A percentile compares a stretch with the other conserved stretches of the same genome.
Evolutionary conservation across 163 green algal species (phyloP).

Genomic region (Trebouxia gelatinosa): DNA sequence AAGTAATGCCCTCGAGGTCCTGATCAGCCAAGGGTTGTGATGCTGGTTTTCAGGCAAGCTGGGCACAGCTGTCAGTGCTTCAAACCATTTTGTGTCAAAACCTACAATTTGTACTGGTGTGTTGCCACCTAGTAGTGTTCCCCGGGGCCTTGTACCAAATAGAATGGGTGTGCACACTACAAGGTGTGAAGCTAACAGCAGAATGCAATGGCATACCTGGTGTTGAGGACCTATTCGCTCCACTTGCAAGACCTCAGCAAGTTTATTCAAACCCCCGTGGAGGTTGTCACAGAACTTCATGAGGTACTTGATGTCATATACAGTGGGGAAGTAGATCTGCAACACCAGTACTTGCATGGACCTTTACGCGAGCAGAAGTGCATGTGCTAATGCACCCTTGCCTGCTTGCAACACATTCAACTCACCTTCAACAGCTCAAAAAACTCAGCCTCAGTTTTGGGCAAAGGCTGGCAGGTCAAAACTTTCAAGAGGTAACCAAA

Average conservation of each 20-base stretch:
- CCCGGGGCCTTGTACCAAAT: background rate
- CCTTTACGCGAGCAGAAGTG: background rate
- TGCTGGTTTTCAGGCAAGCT: too few relatives aligned
- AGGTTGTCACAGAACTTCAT: constrained; percentile 98
- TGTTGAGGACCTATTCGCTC: constrained; percentile 95
- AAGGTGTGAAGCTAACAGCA: background rate
- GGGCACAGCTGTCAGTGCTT: too few relatives aligned
- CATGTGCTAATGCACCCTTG: background rate
- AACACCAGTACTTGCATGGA: constrained; percentile 29
- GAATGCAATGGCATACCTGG: constrained; percentile 66
- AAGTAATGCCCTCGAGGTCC: too few relatives aligned
- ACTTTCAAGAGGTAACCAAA: constrained; percentile 99
- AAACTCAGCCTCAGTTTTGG: constrained; percentile 83
- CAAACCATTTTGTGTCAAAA: background rate
- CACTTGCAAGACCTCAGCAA: constrained; percentile 95
- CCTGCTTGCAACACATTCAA: background rate
- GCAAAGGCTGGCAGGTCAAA: constrained; percentile 82
- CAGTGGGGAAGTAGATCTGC: constrained; percentile 91
- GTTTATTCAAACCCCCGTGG: constrained; percentile 95
- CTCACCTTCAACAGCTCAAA: constrained; percentile 86
- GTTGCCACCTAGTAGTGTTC: background rate
- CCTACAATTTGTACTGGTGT: background rate
- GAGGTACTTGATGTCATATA: constrained; percentile 99
- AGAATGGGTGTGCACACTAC: background rate
- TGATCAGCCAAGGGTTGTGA: too few relatives aligned